Evolutionary conservation across 75 land plant genomes (phyloP).

Genomic region (Cryptomeria japonica): DNA sequence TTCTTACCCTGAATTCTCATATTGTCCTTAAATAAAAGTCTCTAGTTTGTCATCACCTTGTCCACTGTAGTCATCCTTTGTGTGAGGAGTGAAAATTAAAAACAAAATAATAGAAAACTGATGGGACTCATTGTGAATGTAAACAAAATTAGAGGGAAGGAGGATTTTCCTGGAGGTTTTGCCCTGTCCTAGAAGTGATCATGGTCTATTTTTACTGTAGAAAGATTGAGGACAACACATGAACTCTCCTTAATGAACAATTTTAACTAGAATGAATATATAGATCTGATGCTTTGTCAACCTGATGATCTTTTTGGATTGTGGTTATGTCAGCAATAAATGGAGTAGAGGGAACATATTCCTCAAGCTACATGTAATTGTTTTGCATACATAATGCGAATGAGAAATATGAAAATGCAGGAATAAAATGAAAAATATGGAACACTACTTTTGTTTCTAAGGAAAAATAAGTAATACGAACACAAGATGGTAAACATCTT

Average conservation of each 20-base stretch:
- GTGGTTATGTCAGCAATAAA: background rate
- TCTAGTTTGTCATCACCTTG: background rate
- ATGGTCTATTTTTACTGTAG: background rate
- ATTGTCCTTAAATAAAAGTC: background rate
- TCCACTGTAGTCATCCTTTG: background rate
- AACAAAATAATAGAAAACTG: background rate
- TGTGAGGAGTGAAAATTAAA: too few species aligned
- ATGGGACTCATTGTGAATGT: background rate
- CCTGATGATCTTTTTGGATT: background rate
- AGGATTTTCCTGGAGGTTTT: background rate
- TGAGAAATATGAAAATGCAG: too few species aligned
- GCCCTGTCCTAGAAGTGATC: background rate
- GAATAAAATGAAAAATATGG: too few species aligned
- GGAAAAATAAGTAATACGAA: too few species aligned
- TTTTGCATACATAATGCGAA: too few species aligned
- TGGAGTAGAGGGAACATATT: too few species aligned
- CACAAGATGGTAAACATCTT: too few species aligned
- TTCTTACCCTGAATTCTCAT: background rate
- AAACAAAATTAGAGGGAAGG: background rate
- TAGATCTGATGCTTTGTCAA: background rate
- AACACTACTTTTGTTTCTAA: too few species aligned
- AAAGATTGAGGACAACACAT: background rate
- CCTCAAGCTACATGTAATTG: too few species aligned
- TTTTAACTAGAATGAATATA: too few species aligned
- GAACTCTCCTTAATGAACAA: background rate